Evolutionary conservation across 148 eudicot species (phyloP), one percentile per base, ranked within the genome.

Genomic region (Mesembryanthemum crystallinum): DNA sequence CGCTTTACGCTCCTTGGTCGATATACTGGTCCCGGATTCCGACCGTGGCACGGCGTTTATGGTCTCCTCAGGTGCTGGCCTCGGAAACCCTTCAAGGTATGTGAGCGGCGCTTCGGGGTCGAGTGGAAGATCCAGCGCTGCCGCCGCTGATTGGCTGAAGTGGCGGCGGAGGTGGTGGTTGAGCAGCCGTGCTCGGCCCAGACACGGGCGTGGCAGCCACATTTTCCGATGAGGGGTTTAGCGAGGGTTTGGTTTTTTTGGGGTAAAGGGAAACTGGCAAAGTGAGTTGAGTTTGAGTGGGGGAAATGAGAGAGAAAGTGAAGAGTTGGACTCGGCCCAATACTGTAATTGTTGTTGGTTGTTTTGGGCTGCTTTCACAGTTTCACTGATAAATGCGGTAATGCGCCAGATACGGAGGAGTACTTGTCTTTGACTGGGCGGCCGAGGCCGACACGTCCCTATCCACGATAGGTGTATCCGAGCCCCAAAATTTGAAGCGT

Each of bases 51-150:
- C 62, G 6, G 96, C 96, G 29, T n/a, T 73, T 27, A 94, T 88
- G 17, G 80, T 88, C 76, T 92, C 98, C 17, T 84, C 89, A 0
- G 97, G 93, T 77, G 88, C 88, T 20, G 98, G 97, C 30, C 69
- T 83, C 1, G 98, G 97, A 72, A 85, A 81, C 20, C 84, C 92
- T 0, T 77, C 77, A 3, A 88, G 86, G 87, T 93, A 91, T 0
- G 90, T 80, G 29, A 90, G 77, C 3, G 77, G 79, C 8, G 23
- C 2, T 32, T 82, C 80, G 8, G 78, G 78, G 63, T 86, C 90
- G 32, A 47, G 54, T 1, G 83, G 75, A 18, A 85, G 81, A 25
- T 73, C 69, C 5, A 59, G 69, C 8, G n/a, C n/a, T n/a, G 83
- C 85, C 15, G 88, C 82, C 7, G 96, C 77, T 23, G 88, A 83